Percentiles rank a stretch among this genome's conserved stretches.
Evolutionary conservation across 305 asterid species (phyloP).

Genomic region (Fraxinus greggii): DNA sequence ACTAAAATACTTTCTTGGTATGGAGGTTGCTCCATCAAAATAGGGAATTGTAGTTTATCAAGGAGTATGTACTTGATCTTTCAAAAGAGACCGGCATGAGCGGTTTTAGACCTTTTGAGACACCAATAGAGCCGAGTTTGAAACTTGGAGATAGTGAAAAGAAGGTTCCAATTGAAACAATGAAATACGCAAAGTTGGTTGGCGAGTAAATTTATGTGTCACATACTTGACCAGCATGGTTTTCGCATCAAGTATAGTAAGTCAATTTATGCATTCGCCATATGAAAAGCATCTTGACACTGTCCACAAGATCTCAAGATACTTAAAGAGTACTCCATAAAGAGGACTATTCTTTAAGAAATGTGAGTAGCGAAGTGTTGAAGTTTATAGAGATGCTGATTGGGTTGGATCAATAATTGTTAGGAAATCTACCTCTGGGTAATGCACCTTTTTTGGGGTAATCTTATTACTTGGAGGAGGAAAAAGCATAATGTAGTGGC

Average conservation of each 20-base stretch:
- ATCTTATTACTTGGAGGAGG: not conserved
- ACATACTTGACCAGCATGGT: not conserved
- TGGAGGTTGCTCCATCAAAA: not conserved
- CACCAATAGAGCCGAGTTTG: not conserved
- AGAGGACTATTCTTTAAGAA: not conserved
- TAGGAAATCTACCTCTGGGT: not conserved
- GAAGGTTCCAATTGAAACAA: not conserved
- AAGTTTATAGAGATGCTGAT: not conserved
- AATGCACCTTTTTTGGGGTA: not conserved
- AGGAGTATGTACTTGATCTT: not conserved
- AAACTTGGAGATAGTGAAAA: not conserved
- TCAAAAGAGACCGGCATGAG: not conserved
- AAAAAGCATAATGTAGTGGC: not conserved
- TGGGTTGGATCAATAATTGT: not conserved
- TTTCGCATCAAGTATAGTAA: not conserved
- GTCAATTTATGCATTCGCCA: not conserved
- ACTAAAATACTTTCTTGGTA: not conserved
- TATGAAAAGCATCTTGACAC: not conserved
- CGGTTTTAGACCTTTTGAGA: not conserved
- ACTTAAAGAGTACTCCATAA: not conserved
- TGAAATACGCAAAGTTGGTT: not conserved
- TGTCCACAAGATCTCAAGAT: not conserved
- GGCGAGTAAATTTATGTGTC: not conserved
- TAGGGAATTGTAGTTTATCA: not conserved
- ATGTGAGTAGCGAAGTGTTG: not conserved